Base-by-base conservation (phyloP, 768 basidiomycete genomes). In the Lentinus brumalis region DNA sequence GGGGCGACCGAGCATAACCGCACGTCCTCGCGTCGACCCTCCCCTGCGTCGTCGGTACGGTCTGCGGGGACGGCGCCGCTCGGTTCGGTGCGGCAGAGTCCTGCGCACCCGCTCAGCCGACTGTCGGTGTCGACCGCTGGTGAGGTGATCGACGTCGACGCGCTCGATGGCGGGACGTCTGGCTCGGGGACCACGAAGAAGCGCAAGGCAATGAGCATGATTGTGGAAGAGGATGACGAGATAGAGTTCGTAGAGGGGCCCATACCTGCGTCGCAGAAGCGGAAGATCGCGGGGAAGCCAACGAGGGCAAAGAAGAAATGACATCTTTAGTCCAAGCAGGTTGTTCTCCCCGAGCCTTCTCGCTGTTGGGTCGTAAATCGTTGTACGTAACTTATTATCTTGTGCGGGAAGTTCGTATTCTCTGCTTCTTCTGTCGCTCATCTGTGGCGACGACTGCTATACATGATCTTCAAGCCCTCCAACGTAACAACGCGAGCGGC, bases 41-140 rank as follows among this genome's bases (percentile, higher is more conserved):
- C 81, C 4, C 80, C 81, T 2, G 77, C 81, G 41, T 85, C 80
- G 0, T 86, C 87, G 2, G 73, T 79, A n/a, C 77, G 70, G 39
- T 80, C 81, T 12, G 71, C 52, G 18, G 55, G 61, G 9, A 60
- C 62, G 0, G 66, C 46, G 21, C 56, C 61, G 9, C 29, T 57
- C 46, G 47, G 59, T 41, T 72, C 71, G 21, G 64, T 67, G 38
- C 77, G 80, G 29, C 82, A 77, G 56, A 88, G 86, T 68, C 86
- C 87, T 12, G 75, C 75, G 15, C 74, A 47, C 69, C 73, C 61
- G 67, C 73, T 54, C 75, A 71, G 64, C 80, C 21, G 70, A 59
- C 32, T 67, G 45, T 67, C 67, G 21, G 61, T 61, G 18, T 67
- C 72, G 18, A 70, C 67, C 12, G 57, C 64, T 5, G 63, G 67